Conservation (phyloP, 129 eudicot species). For the Tagetes erecta region DNA sequence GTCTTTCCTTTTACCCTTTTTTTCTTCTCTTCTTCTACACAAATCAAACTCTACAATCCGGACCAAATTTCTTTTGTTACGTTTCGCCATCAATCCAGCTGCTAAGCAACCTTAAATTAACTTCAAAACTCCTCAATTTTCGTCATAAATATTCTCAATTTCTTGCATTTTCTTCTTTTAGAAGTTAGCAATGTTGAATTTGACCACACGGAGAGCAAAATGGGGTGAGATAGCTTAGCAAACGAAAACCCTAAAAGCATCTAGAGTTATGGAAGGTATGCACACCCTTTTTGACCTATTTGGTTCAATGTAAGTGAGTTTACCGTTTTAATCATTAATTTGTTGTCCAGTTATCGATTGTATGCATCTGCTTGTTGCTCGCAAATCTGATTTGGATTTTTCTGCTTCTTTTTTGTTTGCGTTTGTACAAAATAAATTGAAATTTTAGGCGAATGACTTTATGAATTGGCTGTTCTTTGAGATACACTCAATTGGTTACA, state of each 20-base stretch:
- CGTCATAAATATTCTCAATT: slow-evolving; percentile 22
- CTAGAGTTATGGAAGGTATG: slow-evolving; percentile 33
- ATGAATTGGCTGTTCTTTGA: slow-evolving; percentile 16
- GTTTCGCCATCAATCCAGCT: slow-evolving; percentile 26
- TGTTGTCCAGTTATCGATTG: slow-evolving; percentile 15
- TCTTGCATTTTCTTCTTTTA: slow-evolving; percentile 24
- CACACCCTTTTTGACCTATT: slow-evolving; percentile 2
- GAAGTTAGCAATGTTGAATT: slow-evolving; percentile 19
- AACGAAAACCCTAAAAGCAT: slow-evolving; percentile 19
- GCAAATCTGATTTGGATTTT: slow-evolving; percentile 12
- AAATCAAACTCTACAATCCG: slow-evolving; percentile 26
- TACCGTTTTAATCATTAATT: not conserved
- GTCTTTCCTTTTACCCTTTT: slow-evolving; percentile 27
- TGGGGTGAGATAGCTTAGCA: slow-evolving; percentile 27
- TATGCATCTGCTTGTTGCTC: slow-evolving; percentile 26
- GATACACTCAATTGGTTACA: slow-evolving; percentile 18
- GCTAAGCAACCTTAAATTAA: slow-evolving; percentile 22
- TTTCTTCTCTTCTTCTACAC: slow-evolving; percentile 31
- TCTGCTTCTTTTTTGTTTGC: slow-evolving; percentile 17
- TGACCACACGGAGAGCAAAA: slow-evolving; percentile 11
- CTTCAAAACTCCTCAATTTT: slow-evolving; percentile 23
- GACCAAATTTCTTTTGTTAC: slow-evolving; percentile 31
- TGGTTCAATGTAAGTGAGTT: not conserved
- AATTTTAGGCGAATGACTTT: slow-evolving; percentile 2
- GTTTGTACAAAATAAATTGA: not conserved